These are phyloP conservation scores for Diaporthe nobilis DNA, from an alignment of 2,329 filamentous ascomycete genomes.

Conservation along the genomic window DNA sequence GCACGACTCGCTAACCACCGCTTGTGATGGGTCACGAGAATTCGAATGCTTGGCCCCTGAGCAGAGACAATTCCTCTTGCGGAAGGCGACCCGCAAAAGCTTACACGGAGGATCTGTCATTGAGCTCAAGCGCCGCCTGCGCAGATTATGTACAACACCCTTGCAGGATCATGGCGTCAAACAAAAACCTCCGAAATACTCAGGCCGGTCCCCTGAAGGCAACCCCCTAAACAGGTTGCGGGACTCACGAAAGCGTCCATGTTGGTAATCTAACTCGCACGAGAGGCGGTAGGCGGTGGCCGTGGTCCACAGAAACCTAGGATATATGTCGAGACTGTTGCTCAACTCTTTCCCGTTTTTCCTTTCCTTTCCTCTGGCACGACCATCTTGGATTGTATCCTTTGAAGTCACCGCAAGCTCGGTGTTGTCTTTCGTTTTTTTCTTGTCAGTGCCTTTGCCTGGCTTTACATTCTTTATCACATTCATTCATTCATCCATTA, in stretches of 20 bases:
- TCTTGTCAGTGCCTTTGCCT: conserved; percentile 15
- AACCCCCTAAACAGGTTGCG: neutral
- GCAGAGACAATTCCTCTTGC: neutral
- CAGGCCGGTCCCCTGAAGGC: conserved; percentile 26
- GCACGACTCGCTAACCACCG: conserved; percentile 19
- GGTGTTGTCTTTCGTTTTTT: conserved; percentile 8
- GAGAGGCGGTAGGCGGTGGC: neutral
- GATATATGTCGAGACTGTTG: conserved; percentile 5
- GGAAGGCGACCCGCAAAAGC: conserved; percentile 26
- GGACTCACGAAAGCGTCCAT: neutral
- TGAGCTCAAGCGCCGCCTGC: conserved; percentile 15
- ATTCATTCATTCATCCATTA: conserved; percentile 28
- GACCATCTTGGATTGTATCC: conserved; percentile 31
- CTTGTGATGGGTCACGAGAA: conserved; percentile 1
- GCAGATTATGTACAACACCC: conserved; percentile 12
- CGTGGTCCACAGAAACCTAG: conserved; percentile 10
- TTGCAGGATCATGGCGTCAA: conserved; percentile 25
- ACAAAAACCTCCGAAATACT: conserved; percentile 30
- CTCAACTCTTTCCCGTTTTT: neutral
- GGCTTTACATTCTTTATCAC: conserved; percentile 16
- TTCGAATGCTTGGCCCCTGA: conserved; percentile 6
- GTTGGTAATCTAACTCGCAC: conserved; percentile 8
- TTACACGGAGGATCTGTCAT: conserved; percentile 19
- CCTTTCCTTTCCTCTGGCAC: neutral
- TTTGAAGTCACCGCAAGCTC: conserved; percentile 33